Base-by-base conservation (phyloP, 345 rosid genomes). In the Linum trigynum region DNA sequence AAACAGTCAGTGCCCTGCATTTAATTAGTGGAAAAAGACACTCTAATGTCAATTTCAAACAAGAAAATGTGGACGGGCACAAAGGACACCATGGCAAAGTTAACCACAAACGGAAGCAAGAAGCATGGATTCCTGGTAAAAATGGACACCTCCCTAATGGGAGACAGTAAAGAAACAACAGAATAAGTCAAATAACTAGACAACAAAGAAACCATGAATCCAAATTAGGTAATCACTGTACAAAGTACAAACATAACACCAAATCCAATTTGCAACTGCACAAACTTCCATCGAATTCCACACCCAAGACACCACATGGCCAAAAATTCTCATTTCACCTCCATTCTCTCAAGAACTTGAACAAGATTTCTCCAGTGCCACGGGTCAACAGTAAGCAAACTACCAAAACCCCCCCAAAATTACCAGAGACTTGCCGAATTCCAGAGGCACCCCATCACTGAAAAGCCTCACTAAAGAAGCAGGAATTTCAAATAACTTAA, bases 131-230 rank as follows among this genome's bases (percentile, higher is more conserved):
- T 23, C 76, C 76, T 69, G 74, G 57, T 48, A 36, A 65, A 69
- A 77, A 59, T 59, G 40, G 39, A 57, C 57, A 66, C 61, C 65
- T 57, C 32, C 32, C 32, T 23, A 23, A 23, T 23, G 32, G 60
- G 59, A 45, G 58, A 59, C 59, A 71, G 75, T 71, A 81, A 67
- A 77, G 74, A 71, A 77, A 71, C 75, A 70, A 69, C 63, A 55
- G 45, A 68, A 74, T 66, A 57, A 66, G 78, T 66, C 62, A 51
- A 45, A 64, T 41, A 42, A 64, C 40, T 32, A 23, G 42, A 59
- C 11, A 67, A 67, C 45, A 58, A 9, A 39, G 42, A 62, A 38
- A 23, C 32, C 23, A 58, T 10, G 0, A 45, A 53, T 32, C 55
- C 62, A 62, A 38, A 36, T 61, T 53, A 61, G 37, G 1, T 10